phyloP scores from a whole-genome alignment of 805 yeast genomes.

The Clavispora asparagi region DNA sequence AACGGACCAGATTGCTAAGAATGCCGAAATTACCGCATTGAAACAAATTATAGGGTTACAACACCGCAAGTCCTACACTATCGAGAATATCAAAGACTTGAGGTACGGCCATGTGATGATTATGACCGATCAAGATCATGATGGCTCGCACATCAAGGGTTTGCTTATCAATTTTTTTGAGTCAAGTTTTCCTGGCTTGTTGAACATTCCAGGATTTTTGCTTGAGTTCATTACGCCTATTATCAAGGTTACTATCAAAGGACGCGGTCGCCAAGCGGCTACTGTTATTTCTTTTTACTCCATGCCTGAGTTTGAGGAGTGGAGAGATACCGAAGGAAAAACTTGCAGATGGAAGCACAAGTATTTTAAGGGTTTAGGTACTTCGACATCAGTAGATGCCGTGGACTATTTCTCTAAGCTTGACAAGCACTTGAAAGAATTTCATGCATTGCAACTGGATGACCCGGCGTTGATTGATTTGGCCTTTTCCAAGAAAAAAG shows the following conservation, averaged over 20 bases:
- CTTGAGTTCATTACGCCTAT: slow-evolving; percentile 95
- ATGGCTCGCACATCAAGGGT: slow-evolving; percentile 97
- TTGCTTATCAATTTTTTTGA: slow-evolving; percentile 89
- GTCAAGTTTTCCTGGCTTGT: slow-evolving; percentile 87
- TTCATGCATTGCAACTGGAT: slow-evolving; percentile 72
- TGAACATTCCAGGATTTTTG: slow-evolving; percentile 86
- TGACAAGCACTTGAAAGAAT: slow-evolving; percentile 79
- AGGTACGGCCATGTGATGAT: slow-evolving; percentile 97
- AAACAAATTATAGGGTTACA: slow-evolving; percentile 94
- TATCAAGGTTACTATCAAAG: slow-evolving; percentile 73
- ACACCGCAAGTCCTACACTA: slow-evolving; percentile 73
- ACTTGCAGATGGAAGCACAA: slow-evolving; percentile 82
- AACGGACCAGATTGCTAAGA: slow-evolving; percentile 89
- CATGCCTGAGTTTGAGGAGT: slow-evolving; percentile 91
- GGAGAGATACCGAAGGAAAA: slow-evolving; percentile 83
- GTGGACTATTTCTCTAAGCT: slow-evolving; percentile 83
- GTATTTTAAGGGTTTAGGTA: slow-evolving; percentile 98
- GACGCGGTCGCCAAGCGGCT: slow-evolving; percentile 49
- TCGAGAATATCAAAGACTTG: slow-evolving; percentile 59
- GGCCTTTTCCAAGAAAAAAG: slow-evolving; percentile 91
- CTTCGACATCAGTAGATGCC: slow-evolving; percentile 78
- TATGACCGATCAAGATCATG: slow-evolving; percentile 99
- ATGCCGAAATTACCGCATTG: slow-evolving; percentile 90
- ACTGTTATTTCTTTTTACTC: slow-evolving; percentile 73
- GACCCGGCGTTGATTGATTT: slow-evolving; percentile 79